A percentile compares a stretch with the other conserved stretches of the same genome.
Conservation (phyloP, 192 early-diverging fungal species). For the Lunasporangiospora selenospora region DNA sequence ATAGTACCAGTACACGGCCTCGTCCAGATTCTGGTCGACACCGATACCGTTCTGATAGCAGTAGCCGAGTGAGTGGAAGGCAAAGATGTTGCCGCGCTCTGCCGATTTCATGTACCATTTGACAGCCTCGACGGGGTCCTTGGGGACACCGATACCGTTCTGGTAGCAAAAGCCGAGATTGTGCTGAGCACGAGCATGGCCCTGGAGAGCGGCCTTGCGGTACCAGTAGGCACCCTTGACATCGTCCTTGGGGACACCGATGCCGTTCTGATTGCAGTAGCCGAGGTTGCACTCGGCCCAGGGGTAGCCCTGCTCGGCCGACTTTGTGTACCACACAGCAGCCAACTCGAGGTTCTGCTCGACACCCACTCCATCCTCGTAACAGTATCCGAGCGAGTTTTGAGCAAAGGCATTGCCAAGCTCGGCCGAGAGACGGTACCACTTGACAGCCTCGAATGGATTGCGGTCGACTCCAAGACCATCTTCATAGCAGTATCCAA, state of each 20-base stretch:
- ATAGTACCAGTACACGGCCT: slow-evolving; percentile 66
- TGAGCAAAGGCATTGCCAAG: slow-evolving; percentile 84
- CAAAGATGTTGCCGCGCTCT: slow-evolving; percentile 61
- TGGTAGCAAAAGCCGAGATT: slow-evolving; percentile 89
- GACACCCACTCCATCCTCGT: slow-evolving; percentile 85
- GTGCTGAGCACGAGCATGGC: slow-evolving; percentile 61
- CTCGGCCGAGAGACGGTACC: slow-evolving; percentile 72
- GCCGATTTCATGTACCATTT: slow-evolving; percentile 58
- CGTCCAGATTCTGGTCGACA: slow-evolving; percentile 50
- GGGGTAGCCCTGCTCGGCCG: slow-evolving; percentile 59
- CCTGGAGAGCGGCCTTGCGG: slow-evolving; percentile 62
- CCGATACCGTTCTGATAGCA: slow-evolving; percentile 68
- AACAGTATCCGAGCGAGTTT: slow-evolving; percentile 87
- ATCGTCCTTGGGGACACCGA: slow-evolving; percentile 57
- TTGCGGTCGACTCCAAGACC: slow-evolving; percentile 67
- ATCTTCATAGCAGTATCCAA: slow-evolving; percentile 85
- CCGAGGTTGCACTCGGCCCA: slow-evolving; percentile 78
- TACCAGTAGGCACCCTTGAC: slow-evolving; percentile 65
- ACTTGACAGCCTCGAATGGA: slow-evolving; percentile 60
- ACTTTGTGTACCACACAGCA: slow-evolving; percentile 62
- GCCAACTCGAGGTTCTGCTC: slow-evolving; percentile 55
- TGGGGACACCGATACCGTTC: slow-evolving; percentile 80
- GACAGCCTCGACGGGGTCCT: slow-evolving; percentile 55
- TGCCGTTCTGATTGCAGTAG: slow-evolving; percentile 75
- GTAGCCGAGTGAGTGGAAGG: slow-evolving; percentile 65